Conservation (phyloP, 345 rosid species). For the Bruguiera sexangula region DNA sequence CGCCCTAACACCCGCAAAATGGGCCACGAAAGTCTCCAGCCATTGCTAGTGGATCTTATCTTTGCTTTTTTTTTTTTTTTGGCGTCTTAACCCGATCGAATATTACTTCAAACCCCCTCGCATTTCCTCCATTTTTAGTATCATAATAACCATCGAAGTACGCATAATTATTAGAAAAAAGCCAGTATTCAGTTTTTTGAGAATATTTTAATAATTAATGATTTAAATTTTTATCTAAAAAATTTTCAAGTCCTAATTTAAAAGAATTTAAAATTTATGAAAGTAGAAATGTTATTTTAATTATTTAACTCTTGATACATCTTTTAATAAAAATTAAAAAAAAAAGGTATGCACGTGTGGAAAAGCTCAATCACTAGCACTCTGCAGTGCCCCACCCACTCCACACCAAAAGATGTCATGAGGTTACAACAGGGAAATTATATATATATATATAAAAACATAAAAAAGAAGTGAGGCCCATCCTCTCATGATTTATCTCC, state of each 20-base stretch:
- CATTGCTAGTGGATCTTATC: background rate
- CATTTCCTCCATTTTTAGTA: constrained; percentile 1
- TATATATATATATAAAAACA: too few relatives aligned
- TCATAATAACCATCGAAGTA: constrained; percentile 15
- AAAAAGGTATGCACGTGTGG: constrained; percentile 11
- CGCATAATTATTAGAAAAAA: constrained; percentile 21
- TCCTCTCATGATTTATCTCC: constrained; percentile 17
- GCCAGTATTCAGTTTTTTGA: background rate
- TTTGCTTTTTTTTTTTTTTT: background rate
- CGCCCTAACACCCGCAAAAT: background rate
- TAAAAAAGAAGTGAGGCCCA: constrained; percentile 9
- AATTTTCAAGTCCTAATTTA: too few relatives aligned
- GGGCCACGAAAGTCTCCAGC: background rate
- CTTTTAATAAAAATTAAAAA: too few relatives aligned
- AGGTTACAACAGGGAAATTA: too few relatives aligned
- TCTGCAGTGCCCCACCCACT: constrained; percentile 15
- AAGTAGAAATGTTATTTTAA: background rate
- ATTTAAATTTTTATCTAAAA: too few relatives aligned
- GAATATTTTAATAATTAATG: too few relatives aligned
- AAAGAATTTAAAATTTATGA: background rate
- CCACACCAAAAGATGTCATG: background rate
- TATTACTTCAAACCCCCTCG: constrained; percentile 10
- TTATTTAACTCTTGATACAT: too few relatives aligned
- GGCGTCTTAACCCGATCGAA: background rate
- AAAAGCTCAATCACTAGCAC: constrained; percentile 6